Percentiles rank a stretch among this genome's conserved stretches.
Conservation (phyloP, 2,329 filamentous ascomycete genomes). For the Aspergillus transmontanensis region DNA sequence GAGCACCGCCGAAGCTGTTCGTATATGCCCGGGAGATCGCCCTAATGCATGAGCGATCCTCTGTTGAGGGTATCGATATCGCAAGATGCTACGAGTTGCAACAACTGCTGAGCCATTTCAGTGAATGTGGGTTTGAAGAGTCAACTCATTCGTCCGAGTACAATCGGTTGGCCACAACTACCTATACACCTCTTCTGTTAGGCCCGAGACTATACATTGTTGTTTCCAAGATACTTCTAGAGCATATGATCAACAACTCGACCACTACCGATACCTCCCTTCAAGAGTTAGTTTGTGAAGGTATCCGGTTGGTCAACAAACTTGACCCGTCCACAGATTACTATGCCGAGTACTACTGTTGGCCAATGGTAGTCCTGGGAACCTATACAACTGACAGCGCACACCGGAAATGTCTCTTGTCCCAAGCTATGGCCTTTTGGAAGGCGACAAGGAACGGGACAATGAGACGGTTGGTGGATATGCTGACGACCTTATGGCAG, state of each 20-base stretch:
- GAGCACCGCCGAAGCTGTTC: slow-evolving; percentile 25
- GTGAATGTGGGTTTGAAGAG: not conserved
- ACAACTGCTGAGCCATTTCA: slow-evolving; percentile 1
- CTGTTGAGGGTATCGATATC: not conserved
- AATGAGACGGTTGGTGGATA: slow-evolving; percentile 24
- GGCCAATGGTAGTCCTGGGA: slow-evolving; percentile 27
- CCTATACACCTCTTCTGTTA: not conserved
- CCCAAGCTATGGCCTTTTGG: slow-evolving; percentile 24
- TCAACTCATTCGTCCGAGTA: not conserved
- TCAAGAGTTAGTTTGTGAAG: slow-evolving; percentile 15
- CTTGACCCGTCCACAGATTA: slow-evolving; percentile 25
- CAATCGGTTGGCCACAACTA: not conserved
- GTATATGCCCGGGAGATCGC: slow-evolving; percentile 19
- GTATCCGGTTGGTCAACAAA: slow-evolving; percentile 13
- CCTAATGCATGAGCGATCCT: slow-evolving; percentile 14
- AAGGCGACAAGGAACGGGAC: slow-evolving; percentile 25
- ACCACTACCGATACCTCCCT: not conserved
- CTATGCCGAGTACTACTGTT: slow-evolving; percentile 31
- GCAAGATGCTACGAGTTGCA: slow-evolving; percentile 7
- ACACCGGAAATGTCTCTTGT: slow-evolving; percentile 18
- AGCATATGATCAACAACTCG: slow-evolving; percentile 4
- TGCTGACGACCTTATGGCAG: slow-evolving; percentile 9
- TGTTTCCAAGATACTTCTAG: slow-evolving; percentile 19
- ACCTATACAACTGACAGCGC: slow-evolving; percentile 7
- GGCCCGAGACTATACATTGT: slow-evolving; percentile 22